Evolutionary conservation across 805 yeast species (phyloP).

Genomic region (Metschnikowia corniflorae): DNA sequence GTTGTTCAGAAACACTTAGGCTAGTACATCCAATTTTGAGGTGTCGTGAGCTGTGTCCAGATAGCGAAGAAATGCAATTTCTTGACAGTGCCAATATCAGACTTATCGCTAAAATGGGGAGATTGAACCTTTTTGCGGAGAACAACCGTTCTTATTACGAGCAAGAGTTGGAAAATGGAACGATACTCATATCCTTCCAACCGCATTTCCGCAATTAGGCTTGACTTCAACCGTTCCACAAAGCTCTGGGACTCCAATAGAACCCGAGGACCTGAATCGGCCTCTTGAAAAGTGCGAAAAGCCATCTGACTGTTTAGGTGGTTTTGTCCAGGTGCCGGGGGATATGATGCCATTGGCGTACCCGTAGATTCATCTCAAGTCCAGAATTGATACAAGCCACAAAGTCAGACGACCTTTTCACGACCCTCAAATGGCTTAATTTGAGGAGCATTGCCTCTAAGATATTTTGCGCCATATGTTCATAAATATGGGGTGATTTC

Average conservation of each 20-base stretch:
- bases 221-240: conserved; percentile 60
- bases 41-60: conserved; percentile 61
- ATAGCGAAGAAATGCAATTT: conserved; percentile 41
- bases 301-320: conserved; percentile 81
- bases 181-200: conserved; percentile 29
- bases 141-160: conserved; percentile 35
- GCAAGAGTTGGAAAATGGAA: conserved; percentile 3
- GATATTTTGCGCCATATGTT: too few species aligned
- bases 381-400: conserved; percentile 23
- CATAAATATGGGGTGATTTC: too few species aligned
- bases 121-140: conserved; percentile 33
- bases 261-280: conserved; percentile 72
- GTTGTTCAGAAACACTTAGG: conserved; percentile 93
- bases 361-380: conserved; percentile 49
- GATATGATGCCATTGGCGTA: conserved; percentile 86
- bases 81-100: conserved; percentile 58
- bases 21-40: conserved; percentile 69
- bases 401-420: conserved; percentile 27
- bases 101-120: conserved; percentile 48
- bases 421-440: conserved; percentile 63
- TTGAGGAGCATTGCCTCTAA: too few species aligned
- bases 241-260: conserved; percentile 79
- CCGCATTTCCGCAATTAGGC: conserved; percentile 52
- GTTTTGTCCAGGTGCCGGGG: conserved; percentile 99
- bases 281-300: conserved; percentile 50